phyloP scores from a whole-genome alignment of 2,329 filamentous ascomycete genomes.

The Pestalotiopsis sp. region DNA sequence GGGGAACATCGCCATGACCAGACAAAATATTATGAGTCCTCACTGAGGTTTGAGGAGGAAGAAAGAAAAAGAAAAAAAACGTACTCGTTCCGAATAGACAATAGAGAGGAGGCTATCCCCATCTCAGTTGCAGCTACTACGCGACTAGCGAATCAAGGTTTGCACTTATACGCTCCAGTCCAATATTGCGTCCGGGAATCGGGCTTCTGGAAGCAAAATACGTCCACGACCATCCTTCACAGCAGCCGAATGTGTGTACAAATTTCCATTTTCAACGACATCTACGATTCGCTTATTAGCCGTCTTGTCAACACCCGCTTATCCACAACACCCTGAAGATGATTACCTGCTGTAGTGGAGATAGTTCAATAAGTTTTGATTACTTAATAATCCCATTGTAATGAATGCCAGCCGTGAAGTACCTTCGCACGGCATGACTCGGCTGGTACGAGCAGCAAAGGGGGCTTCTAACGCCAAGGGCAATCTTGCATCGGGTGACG shows the following conservation, averaged over 20 bases:
- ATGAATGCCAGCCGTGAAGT: not conserved
- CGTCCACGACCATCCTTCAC: too few relatives aligned
- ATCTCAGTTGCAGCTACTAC: too few relatives aligned
- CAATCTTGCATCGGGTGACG: not conserved
- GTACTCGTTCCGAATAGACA: too few relatives aligned
- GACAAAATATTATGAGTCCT: not conserved
- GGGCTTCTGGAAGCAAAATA: too few relatives aligned
- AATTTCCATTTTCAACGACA: too few relatives aligned
- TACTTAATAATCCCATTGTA: not conserved
- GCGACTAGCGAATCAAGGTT: too few relatives aligned
- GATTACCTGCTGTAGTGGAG: not conserved
- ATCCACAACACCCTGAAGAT: not conserved
- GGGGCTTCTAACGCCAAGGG: not conserved
- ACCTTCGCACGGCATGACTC: not conserved
- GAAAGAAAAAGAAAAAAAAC: too few relatives aligned
- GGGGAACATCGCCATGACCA: not conserved
- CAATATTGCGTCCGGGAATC: too few relatives aligned
- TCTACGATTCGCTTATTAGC: not conserved
- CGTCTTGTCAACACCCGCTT: not conserved
- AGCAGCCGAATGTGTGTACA: too few relatives aligned
- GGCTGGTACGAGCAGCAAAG: not conserved
- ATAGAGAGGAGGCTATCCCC: too few relatives aligned
- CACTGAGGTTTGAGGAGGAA: too few relatives aligned
- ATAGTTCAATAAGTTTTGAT: not conserved
- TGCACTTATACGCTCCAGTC: too few relatives aligned